phyloP scores from a whole-genome alignment of 352 stramenopile species.

The Achlya hypogyna region DNA sequence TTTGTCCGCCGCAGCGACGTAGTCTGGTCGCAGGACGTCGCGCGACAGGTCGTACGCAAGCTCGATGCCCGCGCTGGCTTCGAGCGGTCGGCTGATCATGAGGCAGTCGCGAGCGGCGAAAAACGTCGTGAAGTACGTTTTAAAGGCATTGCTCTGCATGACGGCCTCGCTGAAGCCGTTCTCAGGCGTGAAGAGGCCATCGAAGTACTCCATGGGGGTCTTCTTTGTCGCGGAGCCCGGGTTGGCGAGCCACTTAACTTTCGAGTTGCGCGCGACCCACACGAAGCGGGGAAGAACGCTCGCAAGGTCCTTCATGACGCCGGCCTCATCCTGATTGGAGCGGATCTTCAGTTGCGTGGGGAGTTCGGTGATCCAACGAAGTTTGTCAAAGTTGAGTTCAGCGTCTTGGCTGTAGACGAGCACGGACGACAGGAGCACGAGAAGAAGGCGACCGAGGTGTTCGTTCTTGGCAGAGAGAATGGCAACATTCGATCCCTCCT shows the following conservation, averaged over 20 bases:
- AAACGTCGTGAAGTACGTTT: constrained; percentile 50
- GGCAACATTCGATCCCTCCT: background rate
- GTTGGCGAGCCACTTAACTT: constrained; percentile 54
- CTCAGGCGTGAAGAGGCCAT: constrained; percentile 36
- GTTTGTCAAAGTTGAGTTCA: constrained; percentile 39
- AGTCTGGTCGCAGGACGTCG: constrained; percentile 37
- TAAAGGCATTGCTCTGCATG: constrained; percentile 35
- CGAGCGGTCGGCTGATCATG: constrained; percentile 38
- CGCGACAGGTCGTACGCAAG: constrained; percentile 18
- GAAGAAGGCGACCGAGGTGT: constrained; percentile 24
- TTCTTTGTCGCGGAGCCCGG: constrained; percentile 33
- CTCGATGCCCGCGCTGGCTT: constrained; percentile 24
- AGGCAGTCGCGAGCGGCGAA: constrained; percentile 38
- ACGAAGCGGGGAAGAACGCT: constrained; percentile 46
- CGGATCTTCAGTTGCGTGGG: constrained; percentile 36
- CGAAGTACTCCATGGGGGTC: constrained; percentile 43
- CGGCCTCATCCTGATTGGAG: constrained; percentile 46
- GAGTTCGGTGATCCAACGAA: constrained; percentile 42
- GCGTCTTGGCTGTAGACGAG: constrained; percentile 52
- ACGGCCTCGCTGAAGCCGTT: constrained; percentile 46
- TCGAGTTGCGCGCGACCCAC: constrained; percentile 54
- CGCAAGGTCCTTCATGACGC: constrained; percentile 38
- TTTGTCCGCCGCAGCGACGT: constrained; percentile 44
- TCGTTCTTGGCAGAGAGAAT: background rate
- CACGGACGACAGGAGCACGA: constrained; percentile 50